Conservation (phyloP, 2,329 filamentous ascomycete genomes). For the Cytospora schulzeri region DNA sequence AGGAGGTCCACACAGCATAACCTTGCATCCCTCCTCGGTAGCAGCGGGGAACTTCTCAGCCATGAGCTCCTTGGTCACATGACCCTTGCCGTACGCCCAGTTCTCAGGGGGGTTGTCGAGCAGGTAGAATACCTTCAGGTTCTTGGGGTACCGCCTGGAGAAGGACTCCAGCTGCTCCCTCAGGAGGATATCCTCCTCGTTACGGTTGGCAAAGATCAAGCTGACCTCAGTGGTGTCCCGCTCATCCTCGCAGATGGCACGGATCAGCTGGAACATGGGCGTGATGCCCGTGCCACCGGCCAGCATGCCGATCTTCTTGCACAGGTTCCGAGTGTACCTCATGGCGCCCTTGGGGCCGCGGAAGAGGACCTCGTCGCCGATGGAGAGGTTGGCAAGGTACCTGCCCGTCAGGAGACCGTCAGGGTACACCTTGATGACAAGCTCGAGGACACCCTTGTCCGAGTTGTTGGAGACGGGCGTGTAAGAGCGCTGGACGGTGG, state of each 20-base stretch:
- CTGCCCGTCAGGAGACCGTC: conserved; percentile 52
- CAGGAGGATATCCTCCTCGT: conserved; percentile 62
- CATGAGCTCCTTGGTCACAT: conserved; percentile 54
- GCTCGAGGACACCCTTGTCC: conserved; percentile 51
- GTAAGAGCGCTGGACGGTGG: conserved; percentile 53
- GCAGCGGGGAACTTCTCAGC: conserved; percentile 50
- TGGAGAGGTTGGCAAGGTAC: conserved; percentile 49
- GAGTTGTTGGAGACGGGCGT: conserved; percentile 55
- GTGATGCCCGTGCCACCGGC: conserved; percentile 56
- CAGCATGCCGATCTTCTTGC: conserved; percentile 55
- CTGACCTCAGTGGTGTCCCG: conserved; percentile 58
- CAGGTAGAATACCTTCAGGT: conserved; percentile 59
- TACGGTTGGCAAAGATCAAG: conserved; percentile 61
- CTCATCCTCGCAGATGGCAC: conserved; percentile 64
- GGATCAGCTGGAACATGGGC: conserved; percentile 64
- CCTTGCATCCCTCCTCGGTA: conserved; percentile 46
- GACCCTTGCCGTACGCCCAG: conserved; percentile 54
- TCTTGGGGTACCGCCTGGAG: conserved; percentile 51
- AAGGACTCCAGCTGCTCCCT: conserved; percentile 57
- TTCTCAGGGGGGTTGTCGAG: conserved; percentile 48
- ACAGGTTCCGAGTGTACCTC: conserved; percentile 48
- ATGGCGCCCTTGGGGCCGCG: conserved; percentile 61
- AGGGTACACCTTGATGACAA: conserved; percentile 55
- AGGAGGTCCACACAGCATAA: conserved; percentile 63
- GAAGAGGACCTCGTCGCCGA: conserved; percentile 54